Evolutionary conservation across 352 stramenopile genomes (phyloP).

Genomic region (Phytophthora tubulina): DNA sequence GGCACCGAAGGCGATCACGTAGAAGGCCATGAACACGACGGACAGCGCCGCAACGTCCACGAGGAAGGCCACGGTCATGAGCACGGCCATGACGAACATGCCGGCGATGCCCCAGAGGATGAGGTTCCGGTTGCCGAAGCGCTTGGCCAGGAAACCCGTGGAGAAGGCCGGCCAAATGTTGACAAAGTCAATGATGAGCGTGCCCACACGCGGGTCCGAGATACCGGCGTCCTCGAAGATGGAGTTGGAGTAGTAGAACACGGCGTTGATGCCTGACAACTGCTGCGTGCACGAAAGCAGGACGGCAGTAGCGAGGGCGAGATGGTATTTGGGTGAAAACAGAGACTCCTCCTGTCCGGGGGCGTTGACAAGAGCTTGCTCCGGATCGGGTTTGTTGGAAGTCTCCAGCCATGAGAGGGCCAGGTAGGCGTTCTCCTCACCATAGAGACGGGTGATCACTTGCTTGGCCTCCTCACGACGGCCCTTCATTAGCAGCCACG

Average conservation of each 20-base stretch:
- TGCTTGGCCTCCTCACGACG: constrained; percentile 31
- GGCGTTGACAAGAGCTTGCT: constrained; percentile 18
- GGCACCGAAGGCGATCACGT: constrained; percentile 17
- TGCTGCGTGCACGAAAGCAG: constrained; percentile 18
- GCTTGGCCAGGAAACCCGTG: constrained; percentile 14
- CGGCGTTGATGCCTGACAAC: constrained; percentile 22
- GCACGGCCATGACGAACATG: constrained; percentile 26
- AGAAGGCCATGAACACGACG: constrained; percentile 22
- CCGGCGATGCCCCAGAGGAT: constrained; percentile 22
- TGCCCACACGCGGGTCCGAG: constrained; percentile 19
- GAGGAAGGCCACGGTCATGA: constrained; percentile 25
- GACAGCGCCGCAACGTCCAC: constrained; percentile 18
- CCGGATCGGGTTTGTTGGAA: constrained; percentile 26
- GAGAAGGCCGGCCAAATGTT: constrained; percentile 15
- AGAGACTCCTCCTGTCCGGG: constrained; percentile 5
- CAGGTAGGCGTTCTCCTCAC: constrained; percentile 33
- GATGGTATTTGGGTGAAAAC: constrained; percentile 18
- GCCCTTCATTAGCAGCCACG: constrained; percentile 30
- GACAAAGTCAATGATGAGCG: constrained; percentile 13
- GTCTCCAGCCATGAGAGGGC: constrained; percentile 30
- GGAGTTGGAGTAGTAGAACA: constrained; percentile 25
- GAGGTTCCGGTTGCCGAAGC: constrained; percentile 26
- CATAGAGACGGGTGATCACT: constrained; percentile 46
- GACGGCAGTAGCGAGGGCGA: not conserved
- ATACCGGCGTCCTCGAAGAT: constrained; percentile 26